Conservation (phyloP, 805 yeast genomes). For the Sugiyamaella boreocaroliniensis region DNA sequence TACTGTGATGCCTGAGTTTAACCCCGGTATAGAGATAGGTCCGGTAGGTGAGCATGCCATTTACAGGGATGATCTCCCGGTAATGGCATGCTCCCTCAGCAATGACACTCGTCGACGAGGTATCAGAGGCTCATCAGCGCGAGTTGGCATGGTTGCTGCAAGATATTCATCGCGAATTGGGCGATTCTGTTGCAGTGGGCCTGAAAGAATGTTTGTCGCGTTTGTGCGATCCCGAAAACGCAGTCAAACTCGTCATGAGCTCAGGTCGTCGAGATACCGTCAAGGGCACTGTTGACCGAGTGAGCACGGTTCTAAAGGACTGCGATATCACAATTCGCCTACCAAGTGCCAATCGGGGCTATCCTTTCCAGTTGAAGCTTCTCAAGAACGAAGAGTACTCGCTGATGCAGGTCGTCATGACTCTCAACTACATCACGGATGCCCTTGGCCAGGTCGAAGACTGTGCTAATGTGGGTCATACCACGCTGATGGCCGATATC, state of each 20-base stretch:
- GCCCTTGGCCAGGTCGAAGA: conserved; percentile 5
- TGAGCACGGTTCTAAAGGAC: conserved; percentile 12
- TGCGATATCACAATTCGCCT: conserved; percentile 16
- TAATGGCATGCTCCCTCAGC: not conserved
- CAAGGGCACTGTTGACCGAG: conserved; percentile 19
- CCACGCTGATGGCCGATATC: not conserved
- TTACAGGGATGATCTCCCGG: not conserved
- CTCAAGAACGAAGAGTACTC: conserved; percentile 4
- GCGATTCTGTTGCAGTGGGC: conserved; percentile 12
- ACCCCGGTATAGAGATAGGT: not conserved
- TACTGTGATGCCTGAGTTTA: no score
- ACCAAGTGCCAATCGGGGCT: conserved; percentile 11
- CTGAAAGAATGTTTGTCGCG: conserved; percentile 16
- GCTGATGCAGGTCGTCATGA: conserved; percentile 18
- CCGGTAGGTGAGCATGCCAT: not conserved
- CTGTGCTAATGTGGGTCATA: not conserved
- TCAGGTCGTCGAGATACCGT: conserved; percentile 19
- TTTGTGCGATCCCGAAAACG: conserved; percentile 12
- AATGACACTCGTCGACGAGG: not conserved
- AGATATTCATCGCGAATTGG: conserved; percentile 12
- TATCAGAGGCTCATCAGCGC: not conserved
- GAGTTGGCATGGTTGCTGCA: conserved; percentile 19
- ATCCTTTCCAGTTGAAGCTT: conserved; percentile 10
- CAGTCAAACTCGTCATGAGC: conserved; percentile 21
- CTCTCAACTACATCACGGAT: conserved; percentile 11